Base-by-base conservation (phyloP, 1,284 basidiomycete species). In the Malassezia arunalokei region DNA sequence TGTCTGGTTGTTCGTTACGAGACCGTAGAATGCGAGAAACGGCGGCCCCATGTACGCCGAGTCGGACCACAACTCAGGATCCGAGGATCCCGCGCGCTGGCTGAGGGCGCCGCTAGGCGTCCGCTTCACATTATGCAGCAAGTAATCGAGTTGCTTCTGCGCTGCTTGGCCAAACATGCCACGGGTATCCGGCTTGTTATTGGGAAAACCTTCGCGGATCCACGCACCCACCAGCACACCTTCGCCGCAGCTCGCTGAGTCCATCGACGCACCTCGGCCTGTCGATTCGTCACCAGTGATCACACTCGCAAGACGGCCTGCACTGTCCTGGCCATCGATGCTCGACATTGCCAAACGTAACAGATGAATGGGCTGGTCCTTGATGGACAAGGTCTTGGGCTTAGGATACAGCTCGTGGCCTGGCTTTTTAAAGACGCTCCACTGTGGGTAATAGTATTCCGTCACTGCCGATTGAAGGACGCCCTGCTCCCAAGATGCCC, bases 1-100 rank as follows among this genome's bases (percentile, higher is more conserved):
- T 1, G 81, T 80, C 38, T 79, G 72, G 73, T 92, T 89, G 29
- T 76, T 67, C 0, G 81, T 81, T 27, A 81, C 63, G 31, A 82
- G 81, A 29, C 86, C 91, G 70, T 88, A 91, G 74, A 85, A 89
- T 0, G 90, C 87, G 8, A 95, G 74, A 75, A 91, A 94, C 0
- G 90, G 90, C 0, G 90, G 89, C 0, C 85, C 84, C 87, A 91
- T 88, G 74, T 85, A 88, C 6, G 86, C 78, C 12, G 64, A 61
- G 15, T 73, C 70, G 42, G 62, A 66, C 76, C 68, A 71, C n/a
- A 66, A 49, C 17, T 57, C 49, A 6, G 61, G 52, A 11, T 30
- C 17, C 4, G 14, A 9, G 1, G 17, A 31, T n/a, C 49, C 43
- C 11, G 51, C 50, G 5, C 68, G 60, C 41, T 75, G 74, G 37